Evolutionary conservation across 73 alveolate species (phyloP).

Genomic region (Paramecium sexaurelia): DNA sequence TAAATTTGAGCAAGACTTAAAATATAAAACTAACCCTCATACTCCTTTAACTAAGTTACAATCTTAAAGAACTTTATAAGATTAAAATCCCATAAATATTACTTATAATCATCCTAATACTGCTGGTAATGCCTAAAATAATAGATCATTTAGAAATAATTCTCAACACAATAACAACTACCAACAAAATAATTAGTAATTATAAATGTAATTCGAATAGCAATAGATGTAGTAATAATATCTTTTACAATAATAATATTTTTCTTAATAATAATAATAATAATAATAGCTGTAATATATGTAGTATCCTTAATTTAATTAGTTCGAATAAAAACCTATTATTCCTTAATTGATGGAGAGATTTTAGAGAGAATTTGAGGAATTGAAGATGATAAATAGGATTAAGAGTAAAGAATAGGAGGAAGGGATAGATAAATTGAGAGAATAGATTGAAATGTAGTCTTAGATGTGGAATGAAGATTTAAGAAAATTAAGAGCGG

Average conservation of each 20-base stretch:
- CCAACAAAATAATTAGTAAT: background rate
- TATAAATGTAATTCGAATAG: background rate
- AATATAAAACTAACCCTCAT: background rate
- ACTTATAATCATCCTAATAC: background rate
- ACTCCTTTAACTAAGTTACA: background rate
- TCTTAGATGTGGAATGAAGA: constrained; percentile 50
- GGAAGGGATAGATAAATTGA: constrained; percentile 19
- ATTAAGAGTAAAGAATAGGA: constrained; percentile 40
- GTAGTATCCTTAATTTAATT: background rate
- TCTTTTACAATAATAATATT: background rate
- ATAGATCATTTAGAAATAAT: background rate
- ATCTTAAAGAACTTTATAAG: background rate
- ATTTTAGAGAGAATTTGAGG: constrained; percentile 4
- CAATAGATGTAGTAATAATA: background rate
- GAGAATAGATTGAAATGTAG: background rate
- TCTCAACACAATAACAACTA: background rate
- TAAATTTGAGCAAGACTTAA: constrained; percentile 29
- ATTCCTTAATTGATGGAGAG: constrained; percentile 25
- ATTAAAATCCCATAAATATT: background rate
- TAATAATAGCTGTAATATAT: background rate
- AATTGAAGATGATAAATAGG: background rate
- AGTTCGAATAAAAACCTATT: constrained; percentile 1
- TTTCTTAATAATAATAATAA: background rate
- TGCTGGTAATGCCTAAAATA: background rate
- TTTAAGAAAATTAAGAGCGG: constrained; percentile 19